phyloP scores from a whole-genome alignment of 192 early-diverging fungal species.

The Podochytrium sp. region DNA sequence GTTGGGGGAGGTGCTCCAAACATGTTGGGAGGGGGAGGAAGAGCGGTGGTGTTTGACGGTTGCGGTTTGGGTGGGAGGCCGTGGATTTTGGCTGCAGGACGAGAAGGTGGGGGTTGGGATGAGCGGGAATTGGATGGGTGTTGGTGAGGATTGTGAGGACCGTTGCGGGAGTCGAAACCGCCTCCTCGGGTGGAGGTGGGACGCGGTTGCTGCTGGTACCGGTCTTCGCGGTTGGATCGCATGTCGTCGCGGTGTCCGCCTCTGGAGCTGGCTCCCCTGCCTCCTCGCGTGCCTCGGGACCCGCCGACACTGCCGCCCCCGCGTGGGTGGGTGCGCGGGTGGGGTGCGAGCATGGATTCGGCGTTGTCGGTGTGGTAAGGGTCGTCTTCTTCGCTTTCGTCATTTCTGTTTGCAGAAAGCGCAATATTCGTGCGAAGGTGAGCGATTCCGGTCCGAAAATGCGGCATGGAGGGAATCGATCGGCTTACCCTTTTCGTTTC shows the following conservation, averaged over 20 bases:
- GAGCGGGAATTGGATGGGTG: background rate
- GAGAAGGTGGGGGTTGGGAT: background rate
- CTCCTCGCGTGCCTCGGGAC: background rate
- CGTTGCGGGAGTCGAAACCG: background rate
- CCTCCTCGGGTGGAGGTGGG: background rate
- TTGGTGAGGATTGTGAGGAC: background rate
- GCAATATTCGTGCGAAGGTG: background rate
- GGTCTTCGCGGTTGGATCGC: background rate
- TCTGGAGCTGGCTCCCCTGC: background rate
- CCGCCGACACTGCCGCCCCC: background rate
- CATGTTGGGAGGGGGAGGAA: background rate
- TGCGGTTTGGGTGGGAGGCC: background rate
- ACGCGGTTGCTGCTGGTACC: background rate
- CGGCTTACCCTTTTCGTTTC: background rate
- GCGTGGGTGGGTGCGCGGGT: background rate
- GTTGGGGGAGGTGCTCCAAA: background rate
- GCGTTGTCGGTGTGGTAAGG: background rate
- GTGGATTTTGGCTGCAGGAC: background rate
- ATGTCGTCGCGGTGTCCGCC: background rate
- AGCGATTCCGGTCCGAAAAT: background rate
- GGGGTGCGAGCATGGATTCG: background rate
- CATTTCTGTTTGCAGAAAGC: background rate
- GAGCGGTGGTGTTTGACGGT: background rate
- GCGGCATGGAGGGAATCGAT: background rate
- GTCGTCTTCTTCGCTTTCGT: background rate